Base-by-base conservation (phyloP, 139 green algal species). In the Edaphochlamys debaryana region DNA sequence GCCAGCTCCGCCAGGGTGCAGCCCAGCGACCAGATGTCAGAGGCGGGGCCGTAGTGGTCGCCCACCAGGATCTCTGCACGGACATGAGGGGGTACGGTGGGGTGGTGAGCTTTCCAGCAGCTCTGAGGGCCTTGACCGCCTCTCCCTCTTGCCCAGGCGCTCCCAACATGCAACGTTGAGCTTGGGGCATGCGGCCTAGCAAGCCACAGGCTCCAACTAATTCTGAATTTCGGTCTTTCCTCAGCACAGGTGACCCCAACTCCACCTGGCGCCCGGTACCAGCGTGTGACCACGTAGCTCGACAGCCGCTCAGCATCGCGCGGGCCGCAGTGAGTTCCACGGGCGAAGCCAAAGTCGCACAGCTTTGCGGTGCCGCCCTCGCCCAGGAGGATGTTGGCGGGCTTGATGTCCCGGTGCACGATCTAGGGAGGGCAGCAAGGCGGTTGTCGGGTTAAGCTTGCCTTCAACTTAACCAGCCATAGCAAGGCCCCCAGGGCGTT, bases 301-400 rank as follows among this genome's bases (percentile, higher is more conserved):
- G 36, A 42, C 19, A 81, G 38, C 20, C 17, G 40, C 75, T 81
- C 19, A 40, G 30, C 75, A 17, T 62, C 75, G 8, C 60, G 41
- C 4, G 38, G 38, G 2, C 75, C 75, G 41, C 91, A 98, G 95
- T 50, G 92, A 89, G 27, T 84, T 22, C 38, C 63, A 8, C 75
- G 58, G 27, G 94, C 92, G 79, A 96, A 95, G 22, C 94, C 94
- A 85, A 97, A 97, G 86, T 98, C 94, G 79, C 91, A 95, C 34
- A 98, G 93, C 86, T 93, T 94, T 19, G 96, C 27, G 9, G 84
- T 37, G 6, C 89, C 90, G 0, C 82, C 38, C 0, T 63, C 50
- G 1, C 82, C 73, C 5, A 96, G 37, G 29, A 98, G 90, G n/a
- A 98, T 80, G 76, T 98, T 98, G 76, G 94, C 91, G n/a, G 91